These are phyloP conservation scores for Rubus parviflorus DNA, from an alignment of 306 rosid species.

Conservation along the genomic window DNA sequence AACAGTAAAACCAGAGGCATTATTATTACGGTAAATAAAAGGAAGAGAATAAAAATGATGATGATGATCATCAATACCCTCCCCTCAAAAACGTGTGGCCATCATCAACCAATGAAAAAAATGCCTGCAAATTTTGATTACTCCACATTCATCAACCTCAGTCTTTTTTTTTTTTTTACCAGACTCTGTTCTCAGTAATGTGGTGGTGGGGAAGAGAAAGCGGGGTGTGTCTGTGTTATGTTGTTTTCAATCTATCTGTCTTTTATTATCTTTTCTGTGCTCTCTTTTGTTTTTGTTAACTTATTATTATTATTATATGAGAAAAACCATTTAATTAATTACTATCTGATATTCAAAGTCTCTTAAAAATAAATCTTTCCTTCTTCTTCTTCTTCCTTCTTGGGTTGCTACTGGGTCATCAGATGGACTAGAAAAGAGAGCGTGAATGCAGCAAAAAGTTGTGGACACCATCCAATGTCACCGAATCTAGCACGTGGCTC, in stretches of 20 bases:
- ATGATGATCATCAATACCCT: conserved; percentile 28
- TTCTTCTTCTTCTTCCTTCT: background rate
- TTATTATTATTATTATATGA: background rate
- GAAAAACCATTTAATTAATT: too few species aligned
- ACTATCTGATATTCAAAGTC: background rate
- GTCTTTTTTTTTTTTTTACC: conserved; percentile 15
- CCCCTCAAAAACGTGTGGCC: conserved; percentile 60
- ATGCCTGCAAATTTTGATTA: conserved; percentile 21
- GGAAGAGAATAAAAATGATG: conserved; percentile 39
- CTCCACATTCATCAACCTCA: conserved; percentile 3
- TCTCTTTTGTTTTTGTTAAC: background rate
- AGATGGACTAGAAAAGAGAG: conserved; percentile 44
- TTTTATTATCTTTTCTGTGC: conserved; percentile 4
- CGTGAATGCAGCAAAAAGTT: conserved; percentile 54
- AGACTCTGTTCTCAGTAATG: conserved; percentile 9
- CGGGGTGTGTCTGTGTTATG: conserved; percentile 24
- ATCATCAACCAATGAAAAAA: conserved; percentile 67
- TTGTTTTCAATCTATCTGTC: conserved; percentile 42
- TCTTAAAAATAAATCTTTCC: background rate
- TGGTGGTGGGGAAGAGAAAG: conserved; percentile 30
- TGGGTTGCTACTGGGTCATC: conserved; percentile 30
- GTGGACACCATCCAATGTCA: conserved; percentile 48
- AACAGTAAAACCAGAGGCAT: conserved; percentile 31
- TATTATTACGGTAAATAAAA: conserved; percentile 26
- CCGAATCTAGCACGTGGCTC: conserved; percentile 79